These are phyloP conservation scores for Gleditsia sinensis DNA, from an alignment of 306 rosid species.

Conservation along the genomic window DNA sequence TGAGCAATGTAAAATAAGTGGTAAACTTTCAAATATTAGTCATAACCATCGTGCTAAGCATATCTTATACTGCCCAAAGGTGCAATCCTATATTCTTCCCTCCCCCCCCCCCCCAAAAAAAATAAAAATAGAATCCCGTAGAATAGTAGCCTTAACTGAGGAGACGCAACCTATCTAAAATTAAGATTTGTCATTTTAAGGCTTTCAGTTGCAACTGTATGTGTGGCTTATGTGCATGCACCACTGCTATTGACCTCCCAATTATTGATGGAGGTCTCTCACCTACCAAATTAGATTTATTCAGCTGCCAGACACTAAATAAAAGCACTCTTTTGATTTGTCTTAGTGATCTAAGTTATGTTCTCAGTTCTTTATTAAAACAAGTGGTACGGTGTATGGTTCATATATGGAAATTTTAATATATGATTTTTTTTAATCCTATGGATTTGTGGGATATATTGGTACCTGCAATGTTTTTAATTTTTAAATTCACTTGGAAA, in stretches of 20 bases:
- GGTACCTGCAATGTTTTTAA: neutral
- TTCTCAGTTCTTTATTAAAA: neutral
- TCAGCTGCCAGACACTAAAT: neutral
- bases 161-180: too few species aligned
- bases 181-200: neutral
- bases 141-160: neutral
- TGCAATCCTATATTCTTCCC: too few species aligned
- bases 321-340: neutral
- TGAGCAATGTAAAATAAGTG: neutral
- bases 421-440: neutral
- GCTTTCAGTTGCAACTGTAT: neutral
- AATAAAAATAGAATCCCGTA: neutral
- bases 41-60: neutral
- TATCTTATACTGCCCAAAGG: neutral
- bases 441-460: neutral
- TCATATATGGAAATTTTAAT: neutral
- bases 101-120: too few species aligned
- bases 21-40: neutral
- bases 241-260: neutral
- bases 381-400: neutral
- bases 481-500: neutral
- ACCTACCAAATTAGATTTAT: neutral
- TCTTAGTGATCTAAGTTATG: neutral
- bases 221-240: neutral
- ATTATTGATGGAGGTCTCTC: neutral